Evolutionary conservation across 2,329 filamentous ascomycete species (phyloP).

Genomic region (Aureobasidium melanogenum): DNA sequence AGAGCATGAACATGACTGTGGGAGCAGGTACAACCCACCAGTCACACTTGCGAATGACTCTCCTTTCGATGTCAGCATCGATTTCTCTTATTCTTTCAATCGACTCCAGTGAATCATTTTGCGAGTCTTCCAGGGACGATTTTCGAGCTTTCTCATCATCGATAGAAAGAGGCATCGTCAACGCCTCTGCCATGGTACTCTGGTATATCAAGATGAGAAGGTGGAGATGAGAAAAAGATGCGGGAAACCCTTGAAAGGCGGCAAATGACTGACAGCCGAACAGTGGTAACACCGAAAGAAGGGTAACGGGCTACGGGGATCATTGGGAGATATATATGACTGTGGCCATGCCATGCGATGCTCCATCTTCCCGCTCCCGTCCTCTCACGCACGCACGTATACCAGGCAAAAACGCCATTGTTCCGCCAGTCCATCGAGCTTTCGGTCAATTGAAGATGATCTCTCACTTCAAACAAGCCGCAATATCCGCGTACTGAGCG

Average conservation of each 20-base stretch:
- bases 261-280: conserved; percentile 1
- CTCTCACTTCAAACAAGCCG: neutral
- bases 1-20: conserved; percentile 8
- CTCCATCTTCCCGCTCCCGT: neutral
- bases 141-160: conserved; percentile 5
- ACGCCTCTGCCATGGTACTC: neutral
- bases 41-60: conserved; percentile 12
- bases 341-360: neutral
- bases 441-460: neutral
- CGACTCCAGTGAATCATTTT: neutral
- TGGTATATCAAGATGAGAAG: neutral
- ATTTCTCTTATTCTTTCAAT: neutral
- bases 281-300: neutral
- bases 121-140: neutral
- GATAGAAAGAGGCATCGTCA: neutral
- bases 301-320: neutral
- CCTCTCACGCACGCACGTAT: neutral
- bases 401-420: conserved; percentile 10
- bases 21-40: conserved; percentile 9
- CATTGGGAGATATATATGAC: neutral
- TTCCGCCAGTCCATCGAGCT: neutral
- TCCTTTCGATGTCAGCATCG: conserved; percentile 6
- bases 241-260: neutral
- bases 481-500: neutral
- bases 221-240: neutral